Evolutionary conservation across 768 basidiomycete genomes (phyloP), one percentile per base, ranked within the genome.

Genomic region (Psilocybe tampanensis): DNA sequence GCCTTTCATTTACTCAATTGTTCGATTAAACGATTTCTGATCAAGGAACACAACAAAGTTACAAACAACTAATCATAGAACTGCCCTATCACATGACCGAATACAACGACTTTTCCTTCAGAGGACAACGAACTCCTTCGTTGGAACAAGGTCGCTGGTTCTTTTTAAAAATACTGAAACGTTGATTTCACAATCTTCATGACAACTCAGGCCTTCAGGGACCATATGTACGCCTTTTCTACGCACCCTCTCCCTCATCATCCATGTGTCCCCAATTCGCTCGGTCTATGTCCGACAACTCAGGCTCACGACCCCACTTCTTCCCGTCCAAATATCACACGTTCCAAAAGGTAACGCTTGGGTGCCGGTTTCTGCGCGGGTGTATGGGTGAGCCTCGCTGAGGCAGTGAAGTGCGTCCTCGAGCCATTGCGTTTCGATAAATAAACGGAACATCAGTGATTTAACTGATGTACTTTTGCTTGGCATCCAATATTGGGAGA

Each of bases 141-240:
- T 56, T 61, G 64, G 70, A 72, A 72, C 69, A 72, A 71, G 64
- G 63, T 22, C 62, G 56, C 36, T 19, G 24, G 32, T 36, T 34
- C 21, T 50, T 56, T 56, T 49, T 32, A 21, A 54, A n/a, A 15
- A 26, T 56, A 34, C 41, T 55, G 60, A 60, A 52, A 50, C 59
- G 18, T 19, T 32, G 15, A 44, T 42, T 39, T 49, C 53, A 36
- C 47, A 47, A 58, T 57, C 34, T 57, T 55, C 63, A 52, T 60
- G 55, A 44, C 61, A 66, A 64, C 67, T 51, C 24, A 29, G 34
- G n/a, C n/a, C n/a, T n/a, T n/a, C n/a, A n/a, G 47, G 42, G 9
- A 39, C 29, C 44, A 43, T 55, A 24, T 41, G 18, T 54, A 15
- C 29, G 23, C 24, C 26, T 24, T 48, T 19, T 33, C 47, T 33